Evolutionary conservation across 2,329 filamentous ascomycete species (phyloP).

Genomic region (Botrytis medusae): DNA sequence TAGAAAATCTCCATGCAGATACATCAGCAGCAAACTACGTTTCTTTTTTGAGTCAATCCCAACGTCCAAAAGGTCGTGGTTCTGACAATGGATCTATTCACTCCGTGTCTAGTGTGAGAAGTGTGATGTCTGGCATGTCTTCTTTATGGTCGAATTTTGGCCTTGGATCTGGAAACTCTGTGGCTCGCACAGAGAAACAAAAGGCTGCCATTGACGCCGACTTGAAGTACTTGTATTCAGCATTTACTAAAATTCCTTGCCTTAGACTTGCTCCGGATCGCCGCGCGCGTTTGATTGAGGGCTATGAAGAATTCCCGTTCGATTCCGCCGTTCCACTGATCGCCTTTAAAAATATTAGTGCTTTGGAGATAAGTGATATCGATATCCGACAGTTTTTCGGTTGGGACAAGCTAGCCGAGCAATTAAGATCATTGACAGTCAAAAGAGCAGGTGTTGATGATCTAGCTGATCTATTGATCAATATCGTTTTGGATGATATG

Average conservation of each 20-base stretch:
- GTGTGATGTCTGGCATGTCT: constrained; percentile 96
- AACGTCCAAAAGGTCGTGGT: constrained; percentile 73
- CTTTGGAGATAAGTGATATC: constrained; percentile 89
- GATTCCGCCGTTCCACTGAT: constrained; percentile 96
- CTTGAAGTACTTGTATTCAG: constrained; percentile 93
- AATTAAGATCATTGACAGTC: constrained; percentile 83
- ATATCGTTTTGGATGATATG: constrained; percentile 95
- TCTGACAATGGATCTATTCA: constrained; percentile 89
- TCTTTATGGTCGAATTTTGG: constrained; percentile 88
- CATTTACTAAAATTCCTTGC: constrained; percentile 97
- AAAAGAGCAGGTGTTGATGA: constrained; percentile 88
- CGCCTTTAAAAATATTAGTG: constrained; percentile 94
- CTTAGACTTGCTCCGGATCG: constrained; percentile 89
- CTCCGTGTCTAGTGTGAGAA: constrained; percentile 93
- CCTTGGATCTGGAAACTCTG: constrained; percentile 74
- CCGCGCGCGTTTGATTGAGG: constrained; percentile 82
- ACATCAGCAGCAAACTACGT: constrained; percentile 88
- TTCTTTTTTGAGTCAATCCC: constrained; percentile 84
- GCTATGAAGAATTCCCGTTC: constrained; percentile 97
- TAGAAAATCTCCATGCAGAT: constrained; percentile 92
- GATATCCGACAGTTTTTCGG: constrained; percentile 97
- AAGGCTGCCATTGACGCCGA: constrained; percentile 83
- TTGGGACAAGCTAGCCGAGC: constrained; percentile 92
- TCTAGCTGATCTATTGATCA: constrained; percentile 82
- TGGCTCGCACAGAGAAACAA: constrained; percentile 83